Percentiles rank a stretch among this genome's conserved stretches.
phyloP scores from a whole-genome alignment of 768 basidiomycete species.

The Leccinum fibrillosum region DNA sequence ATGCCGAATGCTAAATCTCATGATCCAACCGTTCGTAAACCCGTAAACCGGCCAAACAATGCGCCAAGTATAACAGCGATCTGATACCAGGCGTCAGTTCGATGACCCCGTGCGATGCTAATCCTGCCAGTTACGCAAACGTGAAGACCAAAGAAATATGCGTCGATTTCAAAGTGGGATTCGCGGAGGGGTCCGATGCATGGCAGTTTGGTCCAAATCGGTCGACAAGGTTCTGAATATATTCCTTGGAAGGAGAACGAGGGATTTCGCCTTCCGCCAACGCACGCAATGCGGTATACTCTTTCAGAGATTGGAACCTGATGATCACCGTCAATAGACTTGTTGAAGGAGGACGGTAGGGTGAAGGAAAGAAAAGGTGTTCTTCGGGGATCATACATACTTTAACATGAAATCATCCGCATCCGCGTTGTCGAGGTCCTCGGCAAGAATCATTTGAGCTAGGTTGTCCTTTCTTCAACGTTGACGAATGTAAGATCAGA shows the following conservation, averaged over 20 bases:
- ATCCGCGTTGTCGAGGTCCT: slow-evolving; percentile 32
- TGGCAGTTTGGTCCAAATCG: slow-evolving; percentile 35
- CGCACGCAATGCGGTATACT: slow-evolving; percentile 2
- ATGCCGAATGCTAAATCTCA: no score
- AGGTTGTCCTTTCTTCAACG: slow-evolving; percentile 27
- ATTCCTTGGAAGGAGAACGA: slow-evolving; percentile 29
- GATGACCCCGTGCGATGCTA: no score
- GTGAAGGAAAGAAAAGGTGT: slow-evolving; percentile 35
- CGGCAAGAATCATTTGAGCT: slow-evolving; percentile 44
- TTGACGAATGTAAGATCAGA: slow-evolving; percentile 37
- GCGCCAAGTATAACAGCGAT: no score
- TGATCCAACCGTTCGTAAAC: no score
- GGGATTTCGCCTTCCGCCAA: slow-evolving; percentile 31
- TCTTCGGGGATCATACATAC: slow-evolving; percentile 26
- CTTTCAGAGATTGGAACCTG: neutral
- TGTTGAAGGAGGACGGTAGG: slow-evolving; percentile 1
- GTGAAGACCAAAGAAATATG: slow-evolving; percentile 20
- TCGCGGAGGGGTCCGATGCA: slow-evolving; percentile 34
- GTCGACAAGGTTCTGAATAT: slow-evolving; percentile 41
- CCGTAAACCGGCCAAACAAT: no score
- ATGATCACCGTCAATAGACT: neutral
- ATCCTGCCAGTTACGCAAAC: no score
- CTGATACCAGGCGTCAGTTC: no score
- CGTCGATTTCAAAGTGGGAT: slow-evolving; percentile 26
- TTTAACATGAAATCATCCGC: slow-evolving; percentile 1